A percentile compares a stretch with the other conserved stretches of the same genome.
These are phyloP conservation scores for Rosa persica DNA, from an alignment of 306 rosid species.

Conservation along the genomic window DNA sequence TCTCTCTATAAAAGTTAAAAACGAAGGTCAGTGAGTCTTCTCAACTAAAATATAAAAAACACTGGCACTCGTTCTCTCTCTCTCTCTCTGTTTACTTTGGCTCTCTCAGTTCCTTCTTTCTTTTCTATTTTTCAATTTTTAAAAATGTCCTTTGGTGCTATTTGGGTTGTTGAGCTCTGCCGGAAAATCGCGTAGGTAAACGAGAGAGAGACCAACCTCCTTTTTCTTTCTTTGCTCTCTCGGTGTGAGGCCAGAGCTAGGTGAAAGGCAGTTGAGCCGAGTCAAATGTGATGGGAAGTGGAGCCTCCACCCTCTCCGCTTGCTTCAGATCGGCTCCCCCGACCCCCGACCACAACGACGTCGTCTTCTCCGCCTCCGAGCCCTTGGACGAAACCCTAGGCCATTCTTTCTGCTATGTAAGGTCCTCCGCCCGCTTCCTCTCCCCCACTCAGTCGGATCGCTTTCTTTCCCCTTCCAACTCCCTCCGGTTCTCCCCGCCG, in stretches of 20 bases:
- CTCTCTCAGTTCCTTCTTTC: conserved; percentile 2
- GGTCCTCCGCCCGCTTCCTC: conserved; percentile 81
- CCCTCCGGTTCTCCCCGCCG: conserved; percentile 85
- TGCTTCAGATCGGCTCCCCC: conserved; percentile 61
- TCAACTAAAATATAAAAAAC: conserved; percentile 17
- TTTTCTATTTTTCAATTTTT: background rate
- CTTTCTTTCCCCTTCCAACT: conserved; percentile 69
- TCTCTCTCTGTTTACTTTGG: conserved; percentile 21
- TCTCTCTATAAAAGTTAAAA: conserved; percentile 19
- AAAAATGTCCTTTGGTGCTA: conserved; percentile 18
- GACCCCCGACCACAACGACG: conserved; percentile 29
- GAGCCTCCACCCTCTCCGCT: conserved; percentile 64
- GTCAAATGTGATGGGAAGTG: conserved; percentile 95
- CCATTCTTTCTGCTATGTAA: conserved; percentile 92
- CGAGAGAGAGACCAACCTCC: background rate
- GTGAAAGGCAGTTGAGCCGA: background rate
- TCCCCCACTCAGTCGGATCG: conserved; percentile 86
- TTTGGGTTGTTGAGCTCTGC: conserved; percentile 36
- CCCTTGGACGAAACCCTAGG: conserved; percentile 96
- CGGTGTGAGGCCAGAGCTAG: background rate
- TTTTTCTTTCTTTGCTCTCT: background rate
- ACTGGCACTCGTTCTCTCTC: conserved; percentile 20
- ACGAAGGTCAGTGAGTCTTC: conserved; percentile 29
- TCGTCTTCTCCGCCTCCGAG: conserved; percentile 51
- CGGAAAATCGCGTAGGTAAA: conserved; percentile 36